Conservation (phyloP, 2,329 filamentous ascomycete species). For the Drechslera avenae region DNA sequence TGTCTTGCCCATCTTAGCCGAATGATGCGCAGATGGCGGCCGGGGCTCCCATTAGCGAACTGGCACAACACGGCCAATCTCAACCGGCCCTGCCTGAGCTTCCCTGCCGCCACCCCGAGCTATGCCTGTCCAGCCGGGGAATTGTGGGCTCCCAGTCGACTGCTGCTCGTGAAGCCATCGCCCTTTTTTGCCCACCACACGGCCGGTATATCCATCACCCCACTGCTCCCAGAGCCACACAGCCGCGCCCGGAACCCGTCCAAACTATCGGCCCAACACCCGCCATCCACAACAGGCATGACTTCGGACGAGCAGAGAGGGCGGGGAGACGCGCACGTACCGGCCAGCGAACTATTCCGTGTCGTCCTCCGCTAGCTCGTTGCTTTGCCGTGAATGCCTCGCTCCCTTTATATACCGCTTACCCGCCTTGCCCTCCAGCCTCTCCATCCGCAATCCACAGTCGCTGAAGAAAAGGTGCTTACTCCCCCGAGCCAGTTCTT, state of each 20-base stretch:
- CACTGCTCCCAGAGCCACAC: background rate
- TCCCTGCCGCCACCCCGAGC: constrained; percentile 1
- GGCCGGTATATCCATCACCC: background rate
- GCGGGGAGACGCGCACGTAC: constrained; percentile 11
- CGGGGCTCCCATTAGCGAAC: background rate
- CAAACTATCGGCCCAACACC: constrained; percentile 9
- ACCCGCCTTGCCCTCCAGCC: constrained; percentile 17
- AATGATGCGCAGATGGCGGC: constrained; percentile 1
- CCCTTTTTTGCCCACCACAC: background rate
- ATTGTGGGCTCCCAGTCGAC: background rate
- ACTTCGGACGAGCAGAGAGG: constrained; percentile 4
- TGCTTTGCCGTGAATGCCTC: constrained; percentile 23
- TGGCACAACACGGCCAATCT: background rate
- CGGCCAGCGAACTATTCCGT: constrained; percentile 18
- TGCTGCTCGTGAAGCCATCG: background rate
- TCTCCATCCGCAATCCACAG: constrained; percentile 29
- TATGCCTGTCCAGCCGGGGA: background rate
- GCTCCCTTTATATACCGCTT: constrained; percentile 37
- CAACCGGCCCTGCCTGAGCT: background rate
- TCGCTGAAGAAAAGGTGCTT: constrained; percentile 26
- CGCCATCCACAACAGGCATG: constrained; percentile 8
- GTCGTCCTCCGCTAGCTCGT: constrained; percentile 23
- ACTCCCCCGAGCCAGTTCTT: background rate
- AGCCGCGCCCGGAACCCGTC: background rate
- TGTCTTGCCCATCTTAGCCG: constrained; percentile 4